phyloP scores from a whole-genome alignment of 306 rosid genomes.

The Spatholobus suberectus region DNA sequence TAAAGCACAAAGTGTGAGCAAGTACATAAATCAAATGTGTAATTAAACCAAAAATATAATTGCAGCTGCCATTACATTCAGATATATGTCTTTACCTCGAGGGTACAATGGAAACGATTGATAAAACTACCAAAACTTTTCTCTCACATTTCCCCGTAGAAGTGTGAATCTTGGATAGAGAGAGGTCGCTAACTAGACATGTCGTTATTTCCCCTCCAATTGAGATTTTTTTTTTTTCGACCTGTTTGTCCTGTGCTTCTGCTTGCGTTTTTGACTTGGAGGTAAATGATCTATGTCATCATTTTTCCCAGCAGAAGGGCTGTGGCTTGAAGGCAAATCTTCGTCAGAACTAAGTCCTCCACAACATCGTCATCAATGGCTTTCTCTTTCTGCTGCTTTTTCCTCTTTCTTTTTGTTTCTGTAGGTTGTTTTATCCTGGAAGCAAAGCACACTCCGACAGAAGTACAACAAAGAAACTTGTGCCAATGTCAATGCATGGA shows the following conservation, averaged over 20 bases:
- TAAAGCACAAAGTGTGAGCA: too few species aligned
- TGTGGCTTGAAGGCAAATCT: slow-evolving; percentile 49
- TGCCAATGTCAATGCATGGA: slow-evolving; percentile 1
- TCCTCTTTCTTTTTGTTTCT: slow-evolving; percentile 60
- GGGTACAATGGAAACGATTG: background rate
- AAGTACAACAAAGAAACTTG: slow-evolving; percentile 24
- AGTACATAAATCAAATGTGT: too few species aligned
- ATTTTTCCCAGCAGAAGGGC: slow-evolving; percentile 49
- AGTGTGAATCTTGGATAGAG: background rate
- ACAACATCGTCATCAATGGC: slow-evolving; percentile 81
- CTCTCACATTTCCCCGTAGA: slow-evolving; percentile 9
- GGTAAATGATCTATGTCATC: slow-evolving; percentile 35
- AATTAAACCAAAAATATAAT: too few species aligned
- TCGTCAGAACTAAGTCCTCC: slow-evolving; percentile 91
- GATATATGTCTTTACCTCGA: background rate
- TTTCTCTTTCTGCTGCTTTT: slow-evolving; percentile 44
- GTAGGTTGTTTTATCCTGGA: slow-evolving; percentile 59
- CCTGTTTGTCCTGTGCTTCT: slow-evolving; percentile 42
- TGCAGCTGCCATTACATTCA: slow-evolving; percentile 1
- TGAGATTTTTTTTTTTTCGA: slow-evolving; percentile 51
- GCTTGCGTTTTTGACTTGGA: slow-evolving; percentile 49
- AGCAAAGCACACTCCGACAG: slow-evolving; percentile 18
- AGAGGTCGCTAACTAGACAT: slow-evolving; percentile 29
- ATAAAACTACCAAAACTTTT: slow-evolving; percentile 42
- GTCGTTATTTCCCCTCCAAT: slow-evolving; percentile 47